A percentile compares a stretch with the other conserved stretches of the same genome.
phyloP scores from a whole-genome alignment of 1,284 basidiomycete genomes.

The Moesziomyces antarcticus region DNA sequence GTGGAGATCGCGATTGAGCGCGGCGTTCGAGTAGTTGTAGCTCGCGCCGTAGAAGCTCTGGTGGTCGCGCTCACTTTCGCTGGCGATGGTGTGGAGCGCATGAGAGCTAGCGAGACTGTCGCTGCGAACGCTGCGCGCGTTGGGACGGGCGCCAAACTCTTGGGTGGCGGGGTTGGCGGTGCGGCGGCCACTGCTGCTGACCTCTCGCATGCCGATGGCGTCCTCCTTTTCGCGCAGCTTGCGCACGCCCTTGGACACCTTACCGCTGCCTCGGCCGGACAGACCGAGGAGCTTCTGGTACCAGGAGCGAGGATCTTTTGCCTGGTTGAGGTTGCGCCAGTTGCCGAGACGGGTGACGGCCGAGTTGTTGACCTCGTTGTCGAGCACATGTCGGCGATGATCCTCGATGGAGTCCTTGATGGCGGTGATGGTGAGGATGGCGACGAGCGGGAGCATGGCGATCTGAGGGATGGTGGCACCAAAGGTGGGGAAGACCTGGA shows the following conservation, averaged over 20 bases:
- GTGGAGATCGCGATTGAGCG: conserved; percentile 8
- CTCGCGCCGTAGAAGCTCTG: conserved; percentile 23
- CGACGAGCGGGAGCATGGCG: conserved; percentile 85
- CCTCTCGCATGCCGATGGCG: conserved; percentile 67
- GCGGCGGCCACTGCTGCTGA: conserved; percentile 71
- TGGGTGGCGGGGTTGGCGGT: conserved; percentile 42
- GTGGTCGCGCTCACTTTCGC: conserved; percentile 54
- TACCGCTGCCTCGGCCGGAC: conserved; percentile 48
- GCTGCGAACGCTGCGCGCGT: conserved; percentile 33
- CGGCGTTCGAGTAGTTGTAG: conserved; percentile 26
- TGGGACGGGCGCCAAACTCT: conserved; percentile 22
- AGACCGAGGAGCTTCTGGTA: conserved; percentile 81
- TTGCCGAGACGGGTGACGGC: conserved; percentile 85
- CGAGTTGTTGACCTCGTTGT: conserved; percentile 91
- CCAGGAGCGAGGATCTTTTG: conserved; percentile 79
- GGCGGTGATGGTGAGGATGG: conserved; percentile 87
- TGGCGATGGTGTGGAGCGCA: conserved; percentile 54
- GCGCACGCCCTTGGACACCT: conserved; percentile 84
- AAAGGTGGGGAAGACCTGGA: conserved; percentile 91
- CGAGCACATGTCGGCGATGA: conserved; percentile 84
- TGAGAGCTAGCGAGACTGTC: conserved; percentile 50
- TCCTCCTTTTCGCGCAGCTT: conserved; percentile 85
- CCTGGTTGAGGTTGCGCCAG: conserved; percentile 91
- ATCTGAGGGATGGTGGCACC: conserved; percentile 86
- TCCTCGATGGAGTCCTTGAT: conserved; percentile 96